phyloP scores from a whole-genome alignment of 2,329 filamentous ascomycete species.

The Colletotrichum sp. region DNA sequence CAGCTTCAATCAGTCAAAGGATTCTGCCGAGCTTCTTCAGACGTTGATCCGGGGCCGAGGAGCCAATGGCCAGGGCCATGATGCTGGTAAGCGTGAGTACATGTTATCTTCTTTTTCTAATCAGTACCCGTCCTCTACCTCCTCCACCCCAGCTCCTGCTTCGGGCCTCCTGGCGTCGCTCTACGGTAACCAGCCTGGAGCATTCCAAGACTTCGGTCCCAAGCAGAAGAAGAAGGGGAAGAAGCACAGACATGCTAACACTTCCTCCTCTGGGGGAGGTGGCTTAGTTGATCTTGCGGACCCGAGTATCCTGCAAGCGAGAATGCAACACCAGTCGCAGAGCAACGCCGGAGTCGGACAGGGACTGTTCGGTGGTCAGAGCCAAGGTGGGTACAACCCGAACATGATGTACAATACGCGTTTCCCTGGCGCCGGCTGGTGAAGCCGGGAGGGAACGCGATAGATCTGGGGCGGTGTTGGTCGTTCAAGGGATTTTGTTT shows the following conservation, averaged over 20 bases:
- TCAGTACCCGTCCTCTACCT: constrained; percentile 82
- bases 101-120: constrained; percentile 91
- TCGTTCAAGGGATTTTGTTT: constrained; percentile 17
- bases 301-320: constrained; percentile 98
- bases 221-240: constrained; percentile 99
- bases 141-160: constrained; percentile 85
- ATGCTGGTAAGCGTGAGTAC: constrained; percentile 98
- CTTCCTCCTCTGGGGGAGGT: constrained; percentile 99
- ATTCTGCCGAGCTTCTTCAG: constrained; percentile 77
- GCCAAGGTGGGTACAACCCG: constrained; percentile 93
- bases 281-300: constrained; percentile 99
- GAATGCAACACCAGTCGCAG: constrained; percentile 88
- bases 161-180: constrained; percentile 89
- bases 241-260: constrained; percentile 99
- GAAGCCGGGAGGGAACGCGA: not conserved
- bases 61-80: constrained; percentile 74
- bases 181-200: constrained; percentile 84
- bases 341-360: constrained; percentile 84
- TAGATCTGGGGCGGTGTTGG: constrained; percentile 13
- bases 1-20: constrained; percentile 74
- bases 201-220: constrained; percentile 88
- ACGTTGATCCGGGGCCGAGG: constrained; percentile 77
- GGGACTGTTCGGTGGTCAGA: constrained; percentile 86
- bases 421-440: constrained; percentile 26
- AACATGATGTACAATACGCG: constrained; percentile 76